phyloP scores from a whole-genome alignment of 2,329 filamentous ascomycete genomes.

The Juglanconis oblonga region DNA sequence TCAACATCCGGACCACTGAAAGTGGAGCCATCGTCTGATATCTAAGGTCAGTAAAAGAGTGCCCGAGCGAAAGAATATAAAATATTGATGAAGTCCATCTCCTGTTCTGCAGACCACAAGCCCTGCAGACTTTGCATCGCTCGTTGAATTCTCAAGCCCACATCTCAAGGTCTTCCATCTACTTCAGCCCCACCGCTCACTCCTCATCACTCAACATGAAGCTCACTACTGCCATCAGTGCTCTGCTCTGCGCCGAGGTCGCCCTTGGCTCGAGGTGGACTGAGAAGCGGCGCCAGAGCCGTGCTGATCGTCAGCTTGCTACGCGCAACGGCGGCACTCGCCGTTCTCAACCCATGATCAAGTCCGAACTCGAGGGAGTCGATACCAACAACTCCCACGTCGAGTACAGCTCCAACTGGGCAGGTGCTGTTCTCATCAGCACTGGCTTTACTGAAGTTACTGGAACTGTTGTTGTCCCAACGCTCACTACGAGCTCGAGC shows the following conservation, averaged over 20 bases:
- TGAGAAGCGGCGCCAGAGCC: slow-evolving; percentile 33
- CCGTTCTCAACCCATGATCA: slow-evolving; percentile 7
- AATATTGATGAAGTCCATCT: neutral
- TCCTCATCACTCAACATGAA: slow-evolving; percentile 39
- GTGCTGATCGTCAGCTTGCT: slow-evolving; percentile 19
- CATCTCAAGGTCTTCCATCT: neutral
- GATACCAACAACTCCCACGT: slow-evolving; percentile 9
- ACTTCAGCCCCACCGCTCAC: neutral
- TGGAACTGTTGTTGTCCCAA: slow-evolving; percentile 45
- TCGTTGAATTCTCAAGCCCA: too few species aligned
- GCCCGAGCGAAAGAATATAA: neutral
- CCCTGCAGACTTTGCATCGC: neutral
- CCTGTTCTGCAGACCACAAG: neutral
- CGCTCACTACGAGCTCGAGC: slow-evolving; percentile 33
- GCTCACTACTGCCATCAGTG: slow-evolving; percentile 34
- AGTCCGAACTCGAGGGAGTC: neutral
- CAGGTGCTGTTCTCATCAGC: slow-evolving; percentile 51
- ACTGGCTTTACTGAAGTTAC: slow-evolving; percentile 49
- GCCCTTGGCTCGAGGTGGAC: slow-evolving; percentile 43
- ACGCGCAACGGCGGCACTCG: neutral
- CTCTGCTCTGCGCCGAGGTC: slow-evolving; percentile 36
- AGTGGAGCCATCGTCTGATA: neutral
- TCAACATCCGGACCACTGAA: neutral
- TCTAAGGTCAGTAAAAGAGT: neutral
- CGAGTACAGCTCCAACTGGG: slow-evolving; percentile 45